phyloP scores from a whole-genome alignment of 495 filamentous ascomycete species.

The Xanthoparmelia taractica region DNA sequence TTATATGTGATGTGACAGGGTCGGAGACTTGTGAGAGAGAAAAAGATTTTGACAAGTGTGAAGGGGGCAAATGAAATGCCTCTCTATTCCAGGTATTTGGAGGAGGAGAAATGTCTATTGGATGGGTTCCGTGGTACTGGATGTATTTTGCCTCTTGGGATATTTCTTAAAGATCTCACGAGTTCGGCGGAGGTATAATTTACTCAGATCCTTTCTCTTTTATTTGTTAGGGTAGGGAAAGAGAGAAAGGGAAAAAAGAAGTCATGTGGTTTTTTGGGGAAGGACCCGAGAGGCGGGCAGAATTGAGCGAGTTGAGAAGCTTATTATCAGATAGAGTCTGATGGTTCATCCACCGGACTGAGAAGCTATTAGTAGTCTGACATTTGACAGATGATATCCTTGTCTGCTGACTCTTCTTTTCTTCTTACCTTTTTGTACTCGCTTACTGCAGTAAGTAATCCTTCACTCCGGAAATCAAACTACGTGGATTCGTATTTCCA shows the following conservation, averaged over 20 bases:
- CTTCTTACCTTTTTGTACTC: neutral
- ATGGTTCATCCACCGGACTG: conserved; percentile 13
- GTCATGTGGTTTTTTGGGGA: neutral
- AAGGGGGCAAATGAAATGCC: neutral
- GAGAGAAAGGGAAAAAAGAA: neutral
- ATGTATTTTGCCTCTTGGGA: neutral
- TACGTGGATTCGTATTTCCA: no score
- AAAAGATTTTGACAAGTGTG: neutral
- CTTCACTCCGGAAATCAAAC: neutral
- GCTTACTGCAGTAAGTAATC: neutral
- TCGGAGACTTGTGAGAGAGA: neutral
- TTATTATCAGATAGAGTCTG: conserved; percentile 1
- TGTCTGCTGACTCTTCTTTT: neutral
- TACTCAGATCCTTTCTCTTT: no score
- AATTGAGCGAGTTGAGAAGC: conserved; percentile 1
- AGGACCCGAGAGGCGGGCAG: neutral
- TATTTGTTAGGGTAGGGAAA: neutral
- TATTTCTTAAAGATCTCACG: neutral
- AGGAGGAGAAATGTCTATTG: neutral
- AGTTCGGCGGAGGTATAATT: neutral
- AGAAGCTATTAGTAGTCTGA: conserved; percentile 15
- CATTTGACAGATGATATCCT: conserved; percentile 16
- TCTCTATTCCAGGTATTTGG: no score
- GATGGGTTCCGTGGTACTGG: conserved; percentile 8
- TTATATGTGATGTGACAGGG: neutral